Percentiles rank a stretch among this genome's conserved stretches.
phyloP scores from a whole-genome alignment of 805 yeast species.

The Cyberlindnera petersonii region DNA sequence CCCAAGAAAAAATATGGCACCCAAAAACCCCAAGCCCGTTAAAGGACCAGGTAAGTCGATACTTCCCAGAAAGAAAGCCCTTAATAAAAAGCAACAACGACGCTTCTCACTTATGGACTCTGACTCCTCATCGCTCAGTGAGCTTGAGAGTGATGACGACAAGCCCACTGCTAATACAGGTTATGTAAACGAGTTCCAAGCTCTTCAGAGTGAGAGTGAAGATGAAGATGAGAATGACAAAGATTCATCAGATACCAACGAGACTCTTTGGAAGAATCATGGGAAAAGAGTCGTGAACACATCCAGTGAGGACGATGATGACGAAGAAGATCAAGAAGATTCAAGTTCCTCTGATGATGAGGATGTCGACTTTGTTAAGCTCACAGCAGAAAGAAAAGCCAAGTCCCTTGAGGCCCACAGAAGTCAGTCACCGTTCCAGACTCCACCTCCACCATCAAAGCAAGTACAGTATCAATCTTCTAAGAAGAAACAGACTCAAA shows the following conservation, averaged over 20 bases:
- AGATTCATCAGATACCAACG: conserved; percentile 22
- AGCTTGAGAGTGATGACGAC: conserved; percentile 34
- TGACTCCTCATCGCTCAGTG: conserved; percentile 38
- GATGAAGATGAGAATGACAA: conserved; percentile 27
- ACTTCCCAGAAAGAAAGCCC: conserved; percentile 20
- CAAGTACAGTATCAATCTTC: conserved; percentile 4
- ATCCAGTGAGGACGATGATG: conserved; percentile 34
- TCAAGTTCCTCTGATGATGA: conserved; percentile 56
- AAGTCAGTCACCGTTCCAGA: conserved; percentile 31
- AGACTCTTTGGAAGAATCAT: conserved; percentile 28
- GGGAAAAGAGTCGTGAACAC: conserved; percentile 29
- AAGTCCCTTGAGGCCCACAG: conserved; percentile 46
- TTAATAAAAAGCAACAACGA: conserved; percentile 32
- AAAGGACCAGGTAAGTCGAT: conserved; percentile 30
- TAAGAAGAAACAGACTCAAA: conserved; percentile 8
- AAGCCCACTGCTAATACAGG: conserved; percentile 11
- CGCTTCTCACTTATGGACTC: conserved; percentile 42
- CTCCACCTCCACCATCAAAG: conserved; percentile 15
- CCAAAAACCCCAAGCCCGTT: conserved; percentile 26
- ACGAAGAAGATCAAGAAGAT: conserved; percentile 34
- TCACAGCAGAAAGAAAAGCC: conserved; percentile 65
- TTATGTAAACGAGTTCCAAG: conserved; percentile 23
- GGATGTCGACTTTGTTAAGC: conserved; percentile 65
- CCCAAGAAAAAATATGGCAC: conserved; percentile 20
- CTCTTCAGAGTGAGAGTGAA: conserved; percentile 34